Base-by-base conservation (phyloP, 73 alveolate species). In the Paramecium sexaurelia region DNA sequence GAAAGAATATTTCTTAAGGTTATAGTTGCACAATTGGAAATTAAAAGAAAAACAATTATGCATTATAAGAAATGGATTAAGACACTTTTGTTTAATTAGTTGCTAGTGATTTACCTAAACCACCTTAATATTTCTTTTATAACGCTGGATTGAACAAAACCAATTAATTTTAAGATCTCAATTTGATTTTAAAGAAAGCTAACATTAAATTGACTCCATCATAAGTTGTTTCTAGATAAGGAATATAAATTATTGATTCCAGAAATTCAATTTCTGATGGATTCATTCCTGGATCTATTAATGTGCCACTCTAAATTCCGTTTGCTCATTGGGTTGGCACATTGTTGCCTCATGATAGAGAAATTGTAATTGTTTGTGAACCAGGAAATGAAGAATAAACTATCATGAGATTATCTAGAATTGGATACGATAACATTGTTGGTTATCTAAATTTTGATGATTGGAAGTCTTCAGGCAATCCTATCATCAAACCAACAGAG, bases 321-420 rank as follows among this genome's bases (percentile, higher is more conserved):
- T 92, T 91, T 83, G 95, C 95, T 3, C 55, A 55, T 17, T 92
- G 95, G 95, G 92, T 86, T 15, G 95, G 95, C 13, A 92, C 95
- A 29, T 27, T 92, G 7, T 41, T 92, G 9, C 82, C 84, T 7
- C 92, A 92, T 15, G 75, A 69, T 22, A 67, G 61, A 17, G 87
- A 85, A 36, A 69, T 92, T 5, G 84, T 92, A 13, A 33, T 92
- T 36, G 73, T 92, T 19, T 47, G 93, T 8, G 95, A 92, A 6
- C 66, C 78, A 9, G 95, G 94, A 6, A 35, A 27, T n/a, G 93
- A 92, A 85, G 90, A 92, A 57, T 92, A 92, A 61, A 67, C 95
- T 10, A 78, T 71, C 6, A 55, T 84, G 93, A 92, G 95, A 92
- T 85, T 92, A 69, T 45, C 89, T 93, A 85, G 95, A 85, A 92